Evolutionary conservation across 371 early-diverging fungal species (phyloP).

Genomic region (Amoeboradix gromovi): DNA sequence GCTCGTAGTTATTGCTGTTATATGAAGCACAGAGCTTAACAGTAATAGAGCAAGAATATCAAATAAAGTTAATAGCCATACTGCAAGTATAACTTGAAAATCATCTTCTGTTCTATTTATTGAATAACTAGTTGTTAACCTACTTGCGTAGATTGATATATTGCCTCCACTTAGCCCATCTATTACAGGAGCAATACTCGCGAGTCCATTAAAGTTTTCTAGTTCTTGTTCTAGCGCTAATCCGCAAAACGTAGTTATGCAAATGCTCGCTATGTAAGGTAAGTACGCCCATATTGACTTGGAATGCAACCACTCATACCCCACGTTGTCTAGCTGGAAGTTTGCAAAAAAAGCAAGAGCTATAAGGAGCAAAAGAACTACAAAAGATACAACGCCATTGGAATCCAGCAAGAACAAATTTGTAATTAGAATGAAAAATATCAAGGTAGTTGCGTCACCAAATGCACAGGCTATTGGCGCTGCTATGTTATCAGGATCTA

Average conservation of each 20-base stretch:
- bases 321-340: background rate
- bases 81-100: background rate
- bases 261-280: background rate
- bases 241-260: conserved; percentile 21
- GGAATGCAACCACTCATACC: background rate
- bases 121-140: background rate
- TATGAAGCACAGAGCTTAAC: background rate
- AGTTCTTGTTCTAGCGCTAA: conserved; percentile 40
- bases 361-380: background rate
- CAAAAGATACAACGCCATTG: background rate
- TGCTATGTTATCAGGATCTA: conserved; percentile 40
- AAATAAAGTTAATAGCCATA: background rate
- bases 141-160: background rate
- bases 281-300: background rate
- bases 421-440: background rate
- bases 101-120: background rate
- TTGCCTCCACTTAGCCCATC: conserved; percentile 14
- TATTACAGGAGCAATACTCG: conserved; percentile 35
- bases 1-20: background rate
- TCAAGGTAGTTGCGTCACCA: background rate
- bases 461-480: conserved; percentile 10
- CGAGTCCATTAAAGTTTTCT: conserved; percentile 36
- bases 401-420: background rate
- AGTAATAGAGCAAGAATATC: background rate
- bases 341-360: background rate